Conservation (phyloP, 208 protist genomes). For the Porcisia hertigi region DNA sequence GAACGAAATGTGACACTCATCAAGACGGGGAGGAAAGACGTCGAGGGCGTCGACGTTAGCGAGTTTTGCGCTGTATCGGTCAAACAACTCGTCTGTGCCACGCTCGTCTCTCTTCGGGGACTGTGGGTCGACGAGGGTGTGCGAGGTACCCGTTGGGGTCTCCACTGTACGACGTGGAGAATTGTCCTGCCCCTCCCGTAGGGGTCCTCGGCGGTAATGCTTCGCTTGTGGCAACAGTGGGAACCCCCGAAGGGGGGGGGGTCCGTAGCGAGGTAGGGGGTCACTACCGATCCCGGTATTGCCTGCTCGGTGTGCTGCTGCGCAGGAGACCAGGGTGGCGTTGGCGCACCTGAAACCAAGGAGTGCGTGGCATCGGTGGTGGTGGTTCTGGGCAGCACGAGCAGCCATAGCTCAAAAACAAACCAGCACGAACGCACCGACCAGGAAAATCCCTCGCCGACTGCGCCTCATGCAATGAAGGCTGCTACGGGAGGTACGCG, state of each 20-base stretch:
- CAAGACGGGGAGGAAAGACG: slow-evolving; percentile 14
- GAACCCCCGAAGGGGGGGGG: neutral
- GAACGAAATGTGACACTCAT: slow-evolving; percentile 29
- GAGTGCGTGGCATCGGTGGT: neutral
- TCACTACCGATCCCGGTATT: neutral
- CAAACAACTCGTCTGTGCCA: neutral
- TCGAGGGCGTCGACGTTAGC: slow-evolving; percentile 17
- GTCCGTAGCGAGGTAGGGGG: neutral
- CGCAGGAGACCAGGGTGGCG: neutral
- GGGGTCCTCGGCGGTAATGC: neutral
- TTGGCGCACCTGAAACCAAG: neutral
- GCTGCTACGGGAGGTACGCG: no score
- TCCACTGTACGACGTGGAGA: neutral
- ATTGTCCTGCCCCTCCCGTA: neutral
- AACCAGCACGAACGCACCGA: neutral
- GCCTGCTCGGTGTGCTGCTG: neutral
- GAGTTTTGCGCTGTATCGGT: slow-evolving; percentile 13
- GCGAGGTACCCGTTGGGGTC: neutral
- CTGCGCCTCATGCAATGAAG: neutral
- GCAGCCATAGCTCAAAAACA: neutral
- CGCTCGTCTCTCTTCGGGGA: neutral
- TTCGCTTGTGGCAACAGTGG: neutral
- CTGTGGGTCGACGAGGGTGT: neutral
- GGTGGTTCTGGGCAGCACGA: neutral
- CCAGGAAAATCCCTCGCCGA: neutral